Percentiles rank a stretch among this genome's conserved stretches.
Evolutionary conservation across 2,329 filamentous ascomycete species (phyloP).

Genomic region (Lasiodiplodia sp.): DNA sequence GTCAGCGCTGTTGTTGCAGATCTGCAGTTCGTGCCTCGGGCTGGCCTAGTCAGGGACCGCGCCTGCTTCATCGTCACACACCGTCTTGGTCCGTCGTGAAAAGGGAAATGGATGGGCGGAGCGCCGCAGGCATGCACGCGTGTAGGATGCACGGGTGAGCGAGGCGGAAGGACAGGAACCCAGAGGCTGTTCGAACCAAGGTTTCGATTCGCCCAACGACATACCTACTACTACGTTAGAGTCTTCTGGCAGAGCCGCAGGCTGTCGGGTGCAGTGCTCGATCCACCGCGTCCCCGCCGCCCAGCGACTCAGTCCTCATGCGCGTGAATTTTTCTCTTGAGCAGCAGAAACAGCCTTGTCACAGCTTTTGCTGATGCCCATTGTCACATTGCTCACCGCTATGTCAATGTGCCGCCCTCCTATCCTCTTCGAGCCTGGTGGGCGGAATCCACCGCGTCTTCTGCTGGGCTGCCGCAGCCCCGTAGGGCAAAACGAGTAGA

Average conservation of each 20-base stretch:
- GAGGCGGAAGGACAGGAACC: not conserved
- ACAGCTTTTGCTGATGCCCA: not conserved
- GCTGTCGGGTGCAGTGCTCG: not conserved
- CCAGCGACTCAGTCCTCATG: not conserved
- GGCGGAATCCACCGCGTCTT: slow-evolving; percentile 19
- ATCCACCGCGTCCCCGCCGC: not conserved
- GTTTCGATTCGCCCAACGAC: not conserved
- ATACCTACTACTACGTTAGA: not conserved
- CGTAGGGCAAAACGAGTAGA: slow-evolving; percentile 5
- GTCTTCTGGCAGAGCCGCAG: not conserved
- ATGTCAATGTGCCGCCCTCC: not conserved
- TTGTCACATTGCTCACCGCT: slow-evolving; percentile 20
- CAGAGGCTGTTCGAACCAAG: not conserved
- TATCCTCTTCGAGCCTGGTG: slow-evolving; percentile 10
- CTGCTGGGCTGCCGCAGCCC: slow-evolving; percentile 4
- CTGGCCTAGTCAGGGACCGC: slow-evolving; percentile 24
- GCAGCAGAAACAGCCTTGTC: not conserved
- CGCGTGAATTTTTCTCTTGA: not conserved
- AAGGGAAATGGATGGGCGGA: slow-evolving; percentile 2
- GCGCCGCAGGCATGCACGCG: not conserved
- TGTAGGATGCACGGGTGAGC: too few species aligned
- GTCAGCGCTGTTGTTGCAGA: slow-evolving; percentile 16
- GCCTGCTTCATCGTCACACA: slow-evolving; percentile 15
- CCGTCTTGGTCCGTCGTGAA: slow-evolving; percentile 23
- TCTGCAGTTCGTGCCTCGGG: slow-evolving; percentile 21